Percentiles rank a stretch among this genome's conserved stretches.
These are phyloP conservation scores for Sonneratia caseolaris DNA, from an alignment of 345 rosid species.

Conservation along the genomic window DNA sequence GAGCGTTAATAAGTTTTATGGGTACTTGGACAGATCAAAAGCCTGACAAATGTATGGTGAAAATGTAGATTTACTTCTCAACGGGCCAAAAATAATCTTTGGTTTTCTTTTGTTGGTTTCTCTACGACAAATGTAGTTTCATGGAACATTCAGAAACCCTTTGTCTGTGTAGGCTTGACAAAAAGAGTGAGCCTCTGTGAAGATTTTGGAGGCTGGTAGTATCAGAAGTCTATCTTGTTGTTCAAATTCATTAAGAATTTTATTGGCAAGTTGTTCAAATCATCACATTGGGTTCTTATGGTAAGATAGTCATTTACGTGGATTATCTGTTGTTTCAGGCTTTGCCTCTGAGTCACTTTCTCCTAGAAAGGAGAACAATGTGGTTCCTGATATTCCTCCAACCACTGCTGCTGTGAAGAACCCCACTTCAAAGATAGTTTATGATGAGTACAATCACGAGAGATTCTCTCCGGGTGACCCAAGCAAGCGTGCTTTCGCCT, in stretches of 20 bases:
- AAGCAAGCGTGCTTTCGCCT: slow-evolving; percentile 90
- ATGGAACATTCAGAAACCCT: neutral
- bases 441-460: slow-evolving; percentile 78
- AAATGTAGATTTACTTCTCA: too few species aligned
- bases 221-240: neutral
- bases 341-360: slow-evolving; percentile 45
- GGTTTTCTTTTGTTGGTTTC: neutral
- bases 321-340: slow-evolving; percentile 27
- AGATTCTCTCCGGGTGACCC: slow-evolving; percentile 93
- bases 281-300: neutral
- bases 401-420: slow-evolving; percentile 72
- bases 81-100: neutral
- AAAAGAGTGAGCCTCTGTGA: neutral
- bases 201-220: too few species aligned
- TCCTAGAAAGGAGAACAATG: slow-evolving; percentile 32
- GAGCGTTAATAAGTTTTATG: neutral
- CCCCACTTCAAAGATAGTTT: slow-evolving; percentile 71
- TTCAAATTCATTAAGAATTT: neutral
- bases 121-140: neutral
- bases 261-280: neutral
- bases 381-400: slow-evolving; percentile 33
- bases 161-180: neutral
- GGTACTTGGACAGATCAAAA: neutral
- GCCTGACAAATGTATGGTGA: too few species aligned
- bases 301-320: neutral